Base-by-base conservation (phyloP, 768 basidiomycete genomes). In the Rhodotorula babjevae region DNA sequence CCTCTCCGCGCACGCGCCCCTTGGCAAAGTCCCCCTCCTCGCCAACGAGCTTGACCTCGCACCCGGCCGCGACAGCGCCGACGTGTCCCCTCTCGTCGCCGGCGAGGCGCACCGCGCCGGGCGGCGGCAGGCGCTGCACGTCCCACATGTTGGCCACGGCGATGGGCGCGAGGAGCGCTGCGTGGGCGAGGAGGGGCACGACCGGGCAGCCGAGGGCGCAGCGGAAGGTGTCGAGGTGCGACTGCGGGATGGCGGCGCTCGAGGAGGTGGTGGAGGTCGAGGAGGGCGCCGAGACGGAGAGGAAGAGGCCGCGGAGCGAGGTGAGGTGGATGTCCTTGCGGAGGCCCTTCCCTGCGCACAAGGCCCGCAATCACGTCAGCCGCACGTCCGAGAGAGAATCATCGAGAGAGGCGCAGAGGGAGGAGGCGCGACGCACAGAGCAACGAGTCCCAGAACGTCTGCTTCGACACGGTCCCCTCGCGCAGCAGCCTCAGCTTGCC, bases 401-500 rank as follows among this genome's bases (percentile, higher is more conserved):
- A 8, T 12, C 4, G 31, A 21, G 15, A 1, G 46, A 36, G 19
- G 49, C 55, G 3, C 27, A 10, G 27, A 23, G 64, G 7, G 21
- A 46, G 33, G 6, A 25, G 0, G 36, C 5, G 36, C 4, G 14
- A 33, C 66, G 66, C 27, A 67, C 66, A 76, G 19, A 76, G 53
- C 25, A 72, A 23, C 42, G 42, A 42, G 66, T 76, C 75, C 71
- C 71, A 72, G 16, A 67, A 49, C 3, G 71, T 70, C 60, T 46
- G 29, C 31, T 68, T 69, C 23, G 71, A 61, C 16, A 76, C 66
- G 44, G 29, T 50, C 2, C 75, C 75, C 23, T 65, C 52, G 25
- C 75, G 62, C 10, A 76, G 50, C 42, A 72, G 61, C 25, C 68
- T 49, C 5, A 73, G 53, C 60, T 76, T 76, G 63, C 75, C 71